Evolutionary conservation across 257 asterid genomes (phyloP).

Genomic region (Penstemon newberryi): DNA sequence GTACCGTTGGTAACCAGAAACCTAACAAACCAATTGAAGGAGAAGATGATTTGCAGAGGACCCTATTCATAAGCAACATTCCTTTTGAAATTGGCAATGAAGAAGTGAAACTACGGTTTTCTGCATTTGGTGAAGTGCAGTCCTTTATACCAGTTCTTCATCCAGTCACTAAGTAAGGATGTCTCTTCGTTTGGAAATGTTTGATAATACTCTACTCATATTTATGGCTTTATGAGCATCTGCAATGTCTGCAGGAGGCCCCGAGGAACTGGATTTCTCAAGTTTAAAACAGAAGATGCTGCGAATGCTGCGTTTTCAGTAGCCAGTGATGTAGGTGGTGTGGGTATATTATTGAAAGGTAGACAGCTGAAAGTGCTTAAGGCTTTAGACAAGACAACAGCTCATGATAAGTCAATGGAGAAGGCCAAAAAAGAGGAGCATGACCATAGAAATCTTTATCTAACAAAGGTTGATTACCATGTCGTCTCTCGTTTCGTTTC

Average conservation of each 20-base stretch:
- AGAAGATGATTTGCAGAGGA: constrained; percentile 73
- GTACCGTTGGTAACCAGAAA: constrained; percentile 33
- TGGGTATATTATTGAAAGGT: constrained; percentile 77
- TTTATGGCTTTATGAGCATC: constrained; percentile 13
- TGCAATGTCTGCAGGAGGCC: constrained; percentile 68
- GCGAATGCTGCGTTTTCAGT: constrained; percentile 77
- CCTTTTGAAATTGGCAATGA: constrained; percentile 71
- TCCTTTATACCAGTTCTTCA: constrained; percentile 83
- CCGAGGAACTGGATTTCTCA: constrained; percentile 96
- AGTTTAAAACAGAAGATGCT: constrained; percentile 67
- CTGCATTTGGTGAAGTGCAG: constrained; percentile 80
- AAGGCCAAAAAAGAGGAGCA: constrained; percentile 70
- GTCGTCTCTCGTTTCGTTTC: constrained; percentile 21
- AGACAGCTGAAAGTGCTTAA: constrained; percentile 74
- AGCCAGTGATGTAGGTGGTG: constrained; percentile 52
- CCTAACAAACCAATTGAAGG: constrained; percentile 39
- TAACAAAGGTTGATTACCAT: constrained; percentile 70
- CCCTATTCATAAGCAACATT: constrained; percentile 80
- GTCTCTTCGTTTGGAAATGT: constrained; percentile 2
- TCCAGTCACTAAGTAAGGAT: constrained; percentile 74
- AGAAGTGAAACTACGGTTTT: constrained; percentile 84
- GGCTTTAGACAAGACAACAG: constrained; percentile 84
- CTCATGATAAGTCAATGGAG: constrained; percentile 72
- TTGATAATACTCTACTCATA: constrained; percentile 17
- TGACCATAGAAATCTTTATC: constrained; percentile 82